phyloP scores from a whole-genome alignment of 129 eudicot genomes.

The Saussurea involucrata region DNA sequence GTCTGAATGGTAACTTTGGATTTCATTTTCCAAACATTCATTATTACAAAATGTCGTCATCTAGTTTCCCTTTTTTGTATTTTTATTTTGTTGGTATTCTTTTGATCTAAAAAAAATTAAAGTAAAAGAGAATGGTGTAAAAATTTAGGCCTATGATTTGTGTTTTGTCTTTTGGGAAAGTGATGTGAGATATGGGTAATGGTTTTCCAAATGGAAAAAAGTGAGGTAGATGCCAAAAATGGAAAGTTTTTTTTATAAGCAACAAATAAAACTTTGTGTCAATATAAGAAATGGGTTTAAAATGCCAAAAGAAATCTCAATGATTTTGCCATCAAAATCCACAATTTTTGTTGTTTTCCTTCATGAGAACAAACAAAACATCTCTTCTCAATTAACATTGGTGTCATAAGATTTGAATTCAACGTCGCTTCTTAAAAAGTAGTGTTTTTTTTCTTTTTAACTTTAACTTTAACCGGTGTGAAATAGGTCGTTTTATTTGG shows the following conservation, averaged over 20 bases:
- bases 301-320: constrained; percentile 19
- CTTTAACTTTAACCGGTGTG: background rate
- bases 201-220: background rate
- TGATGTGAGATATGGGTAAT: background rate
- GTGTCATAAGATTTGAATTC: constrained; percentile 13
- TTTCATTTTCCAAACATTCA: too few relatives aligned
- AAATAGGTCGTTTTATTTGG: background rate
- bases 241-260: constrained; percentile 12
- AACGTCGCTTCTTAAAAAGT: constrained; percentile 19
- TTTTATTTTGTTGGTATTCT: background rate
- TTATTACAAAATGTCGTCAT: background rate
- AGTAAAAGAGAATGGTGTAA: constrained; percentile 5
- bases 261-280: constrained; percentile 15
- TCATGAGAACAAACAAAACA: constrained; percentile 22
- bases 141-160: constrained; percentile 19
- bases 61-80: background rate
- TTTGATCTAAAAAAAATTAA: background rate
- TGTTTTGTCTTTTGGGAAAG: constrained; percentile 3
- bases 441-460: background rate
- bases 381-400: constrained; percentile 26
- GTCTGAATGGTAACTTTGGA: background rate
- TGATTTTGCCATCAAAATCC: constrained; percentile 26
- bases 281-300: constrained; percentile 4
- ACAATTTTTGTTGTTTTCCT: constrained; percentile 25
- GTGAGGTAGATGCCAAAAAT: constrained; percentile 14